A percentile compares a stretch with the other conserved stretches of the same genome.
These are phyloP conservation scores for Fusarium bulbicola DNA, from an alignment of 2,329 filamentous ascomycete species.

Conservation along the genomic window DNA sequence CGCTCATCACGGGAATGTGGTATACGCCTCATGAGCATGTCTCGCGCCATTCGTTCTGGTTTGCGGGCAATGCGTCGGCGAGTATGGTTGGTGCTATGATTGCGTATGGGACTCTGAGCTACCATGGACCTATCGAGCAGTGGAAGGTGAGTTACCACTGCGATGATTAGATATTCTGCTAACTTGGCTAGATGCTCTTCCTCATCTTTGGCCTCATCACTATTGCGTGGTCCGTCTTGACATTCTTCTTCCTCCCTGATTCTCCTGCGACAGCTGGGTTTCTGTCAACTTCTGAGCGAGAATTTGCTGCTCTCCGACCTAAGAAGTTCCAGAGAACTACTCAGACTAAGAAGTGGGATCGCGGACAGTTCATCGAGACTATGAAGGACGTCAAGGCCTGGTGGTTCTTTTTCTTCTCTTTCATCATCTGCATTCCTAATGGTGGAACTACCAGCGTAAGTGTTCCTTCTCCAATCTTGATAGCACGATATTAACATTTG, in stretches of 20 bases:
- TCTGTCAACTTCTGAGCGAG: neutral
- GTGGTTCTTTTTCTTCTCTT: constrained; percentile 20
- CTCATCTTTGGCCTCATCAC: constrained; percentile 11
- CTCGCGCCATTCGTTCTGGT: constrained; percentile 10
- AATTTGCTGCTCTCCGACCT: neutral
- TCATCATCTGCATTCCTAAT: constrained; percentile 12
- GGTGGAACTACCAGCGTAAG: neutral
- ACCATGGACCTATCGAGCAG: neutral
- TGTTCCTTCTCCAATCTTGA: too few relatives aligned
- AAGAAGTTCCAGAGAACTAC: constrained; percentile 22
- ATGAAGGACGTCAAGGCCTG: constrained; percentile 8
- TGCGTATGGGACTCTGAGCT: neutral
- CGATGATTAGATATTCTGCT: rapidly evolving
- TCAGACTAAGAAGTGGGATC: constrained; percentile 11
- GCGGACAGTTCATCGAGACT: neutral
- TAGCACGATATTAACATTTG: too few relatives aligned
- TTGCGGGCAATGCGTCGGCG: constrained; percentile 9
- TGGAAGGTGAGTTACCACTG: neutral
- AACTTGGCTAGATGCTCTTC: neutral
- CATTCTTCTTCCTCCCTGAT: constrained; percentile 4
- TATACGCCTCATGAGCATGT: constrained; percentile 10
- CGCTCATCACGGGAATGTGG: constrained; percentile 13
- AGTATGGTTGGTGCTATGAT: constrained; percentile 14
- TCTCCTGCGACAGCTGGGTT: neutral
- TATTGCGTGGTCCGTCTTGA: neutral